Conservation (phyloP, 352 stramenopile species). For the Phytophthora palmivora region DNA sequence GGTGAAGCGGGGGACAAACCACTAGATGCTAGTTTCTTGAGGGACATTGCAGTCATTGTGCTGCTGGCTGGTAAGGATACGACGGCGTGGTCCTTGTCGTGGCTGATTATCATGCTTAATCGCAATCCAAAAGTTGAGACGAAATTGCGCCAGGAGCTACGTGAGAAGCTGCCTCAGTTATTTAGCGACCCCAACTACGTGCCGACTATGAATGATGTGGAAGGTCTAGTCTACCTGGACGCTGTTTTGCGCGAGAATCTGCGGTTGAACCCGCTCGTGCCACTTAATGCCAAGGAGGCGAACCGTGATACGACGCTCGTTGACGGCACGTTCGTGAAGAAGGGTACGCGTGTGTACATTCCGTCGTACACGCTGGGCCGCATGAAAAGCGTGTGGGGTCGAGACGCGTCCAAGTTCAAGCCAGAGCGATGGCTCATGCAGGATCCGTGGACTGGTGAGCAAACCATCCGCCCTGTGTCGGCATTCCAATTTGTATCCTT, state of each 20-base stretch:
- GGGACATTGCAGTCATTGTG: slow-evolving; percentile 75
- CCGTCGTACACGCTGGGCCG: slow-evolving; percentile 59
- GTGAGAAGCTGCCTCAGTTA: slow-evolving; percentile 41
- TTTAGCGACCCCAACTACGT: slow-evolving; percentile 41
- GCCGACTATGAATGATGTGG: slow-evolving; percentile 55
- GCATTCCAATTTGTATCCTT: slow-evolving; percentile 47
- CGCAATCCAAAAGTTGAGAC: slow-evolving; percentile 60
- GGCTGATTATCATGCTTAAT: slow-evolving; percentile 75
- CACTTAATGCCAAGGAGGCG: slow-evolving; percentile 61
- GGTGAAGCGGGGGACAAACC: slow-evolving; percentile 19
- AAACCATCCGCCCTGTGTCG: slow-evolving; percentile 38
- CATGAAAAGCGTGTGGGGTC: slow-evolving; percentile 57
- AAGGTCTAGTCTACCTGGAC: slow-evolving; percentile 63
- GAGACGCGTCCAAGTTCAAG: slow-evolving; percentile 64
- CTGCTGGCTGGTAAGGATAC: slow-evolving; percentile 81
- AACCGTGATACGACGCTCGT: slow-evolving; percentile 60
- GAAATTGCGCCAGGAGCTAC: slow-evolving; percentile 58
- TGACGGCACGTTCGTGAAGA: slow-evolving; percentile 55
- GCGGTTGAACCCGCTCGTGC: slow-evolving; percentile 69
- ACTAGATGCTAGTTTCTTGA: slow-evolving; percentile 57
- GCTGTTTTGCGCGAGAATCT: slow-evolving; percentile 70
- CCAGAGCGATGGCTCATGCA: slow-evolving; percentile 67
- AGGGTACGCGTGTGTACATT: slow-evolving; percentile 62
- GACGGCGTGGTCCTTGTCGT: slow-evolving; percentile 71
- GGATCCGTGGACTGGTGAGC: slow-evolving; percentile 32